Evolutionary conservation across 2,329 filamentous ascomycete genomes (phyloP).

Genomic region (Penicillium janthinellum): DNA sequence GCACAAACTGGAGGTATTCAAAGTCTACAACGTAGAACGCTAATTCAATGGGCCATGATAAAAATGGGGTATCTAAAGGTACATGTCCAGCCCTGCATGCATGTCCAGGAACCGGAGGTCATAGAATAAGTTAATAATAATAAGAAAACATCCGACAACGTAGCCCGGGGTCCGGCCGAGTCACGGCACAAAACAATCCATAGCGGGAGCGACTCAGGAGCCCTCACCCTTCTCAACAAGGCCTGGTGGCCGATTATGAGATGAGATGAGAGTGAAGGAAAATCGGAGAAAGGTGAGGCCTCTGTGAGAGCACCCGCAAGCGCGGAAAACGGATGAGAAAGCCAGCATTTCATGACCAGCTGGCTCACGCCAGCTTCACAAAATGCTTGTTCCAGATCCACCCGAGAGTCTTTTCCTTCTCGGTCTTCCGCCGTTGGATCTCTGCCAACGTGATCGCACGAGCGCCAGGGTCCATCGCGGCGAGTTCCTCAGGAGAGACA

Average conservation of each 20-base stretch:
- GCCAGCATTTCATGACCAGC: background rate
- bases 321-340: background rate
- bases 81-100: constrained; percentile 20
- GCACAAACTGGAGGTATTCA: background rate
- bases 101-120: constrained; percentile 9
- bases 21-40: background rate
- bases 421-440: background rate
- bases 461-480: background rate
- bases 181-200: background rate
- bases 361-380: constrained; percentile 53
- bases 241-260: background rate
- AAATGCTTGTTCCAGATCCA: constrained; percentile 99
- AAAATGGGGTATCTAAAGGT: constrained; percentile 38
- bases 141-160: constrained; percentile 5
- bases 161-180: constrained; percentile 1
- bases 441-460: background rate
- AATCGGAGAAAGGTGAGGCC: background rate
- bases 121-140: constrained; percentile 12
- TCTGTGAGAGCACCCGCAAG: background rate
- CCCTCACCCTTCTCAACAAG: background rate
- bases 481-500: background rate
- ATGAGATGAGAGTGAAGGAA: background rate
- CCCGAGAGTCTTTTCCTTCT: constrained; percentile 48
- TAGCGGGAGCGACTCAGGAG: background rate
- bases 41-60: constrained; percentile 13